phyloP scores from a whole-genome alignment of 345 rosid genomes.

The Ceriops decandra region DNA sequence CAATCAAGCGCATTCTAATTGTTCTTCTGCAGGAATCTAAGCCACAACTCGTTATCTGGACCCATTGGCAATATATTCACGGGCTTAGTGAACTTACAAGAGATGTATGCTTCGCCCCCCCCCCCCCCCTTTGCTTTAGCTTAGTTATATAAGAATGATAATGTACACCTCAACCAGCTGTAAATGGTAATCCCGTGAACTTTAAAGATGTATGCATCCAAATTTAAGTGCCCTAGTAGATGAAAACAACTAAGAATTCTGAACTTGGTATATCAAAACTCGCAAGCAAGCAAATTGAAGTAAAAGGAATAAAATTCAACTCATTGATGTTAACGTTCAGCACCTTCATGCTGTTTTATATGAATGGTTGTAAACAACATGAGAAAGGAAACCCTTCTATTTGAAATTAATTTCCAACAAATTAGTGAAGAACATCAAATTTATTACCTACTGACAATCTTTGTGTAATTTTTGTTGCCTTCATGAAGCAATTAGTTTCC shows the following conservation, averaged over 20 bases:
- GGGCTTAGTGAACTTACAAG: constrained; percentile 57
- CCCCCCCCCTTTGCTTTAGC: constrained; percentile 4
- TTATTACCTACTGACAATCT: neutral
- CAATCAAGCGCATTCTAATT: neutral
- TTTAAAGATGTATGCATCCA: neutral
- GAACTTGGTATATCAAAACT: neutral
- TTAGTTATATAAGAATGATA: neutral
- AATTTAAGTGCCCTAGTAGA: neutral
- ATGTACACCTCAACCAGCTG: neutral
- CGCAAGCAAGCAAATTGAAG: neutral
- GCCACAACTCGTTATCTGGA: constrained; percentile 75
- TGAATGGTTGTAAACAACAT: neutral
- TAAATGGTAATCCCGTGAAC: neutral
- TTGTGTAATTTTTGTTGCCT: neutral
- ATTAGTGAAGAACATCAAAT: neutral
- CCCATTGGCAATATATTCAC: constrained; percentile 80
- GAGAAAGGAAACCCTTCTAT: neutral
- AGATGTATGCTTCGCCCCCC: constrained; percentile 73
- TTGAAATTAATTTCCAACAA: neutral
- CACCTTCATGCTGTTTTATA: constrained; percentile 4
- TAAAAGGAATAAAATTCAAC: neutral
- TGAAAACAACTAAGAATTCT: constrained; percentile 9
- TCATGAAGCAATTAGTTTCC: neutral
- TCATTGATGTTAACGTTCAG: neutral
- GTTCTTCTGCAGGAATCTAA: constrained; percentile 61